Conservation (phyloP, 352 stramenopile species). For the Globisporangium iwayamae region DNA sequence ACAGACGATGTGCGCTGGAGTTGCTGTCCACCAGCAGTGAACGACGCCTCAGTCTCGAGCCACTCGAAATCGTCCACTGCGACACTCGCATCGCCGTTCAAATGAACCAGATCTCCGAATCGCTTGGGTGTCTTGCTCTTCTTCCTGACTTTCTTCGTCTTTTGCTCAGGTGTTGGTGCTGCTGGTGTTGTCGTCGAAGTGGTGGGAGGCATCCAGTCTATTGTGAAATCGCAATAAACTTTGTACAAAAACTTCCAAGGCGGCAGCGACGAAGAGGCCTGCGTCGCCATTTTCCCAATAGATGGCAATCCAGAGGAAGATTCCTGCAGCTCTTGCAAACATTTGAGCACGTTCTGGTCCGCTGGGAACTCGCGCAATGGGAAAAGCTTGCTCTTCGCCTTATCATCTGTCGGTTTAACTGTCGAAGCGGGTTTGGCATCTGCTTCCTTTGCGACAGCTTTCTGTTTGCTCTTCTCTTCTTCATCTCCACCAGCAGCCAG, state of each 20-base stretch:
- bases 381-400: slow-evolving; percentile 16
- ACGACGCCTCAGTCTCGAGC: slow-evolving; percentile 12
- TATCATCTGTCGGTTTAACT: not conserved
- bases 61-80: slow-evolving; percentile 18
- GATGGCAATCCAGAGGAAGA: slow-evolving; percentile 3
- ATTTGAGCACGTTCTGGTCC: slow-evolving; percentile 80
- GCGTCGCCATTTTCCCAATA: not conserved
- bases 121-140: not conserved
- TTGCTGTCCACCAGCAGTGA: not conserved
- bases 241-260: slow-evolving; percentile 80
- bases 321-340: slow-evolving; percentile 50
- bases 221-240: slow-evolving; percentile 62
- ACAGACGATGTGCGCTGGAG: slow-evolving; percentile 15
- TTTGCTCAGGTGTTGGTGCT: not conserved
- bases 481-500: slow-evolving; percentile 20
- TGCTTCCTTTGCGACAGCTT: not conserved
- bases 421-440: not conserved
- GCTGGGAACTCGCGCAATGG: slow-evolving; percentile 42
- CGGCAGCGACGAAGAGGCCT: slow-evolving; percentile 18
- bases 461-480: slow-evolving; percentile 15
- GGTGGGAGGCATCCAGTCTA: slow-evolving; percentile 41
- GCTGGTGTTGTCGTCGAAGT: not conserved
- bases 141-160: slow-evolving; percentile 10
- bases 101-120: slow-evolving; percentile 4
- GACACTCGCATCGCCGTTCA: not conserved